Evolutionary conservation across 2,329 filamentous ascomycete species (phyloP).

Genomic region (Cryphonectria parasitica): DNA sequence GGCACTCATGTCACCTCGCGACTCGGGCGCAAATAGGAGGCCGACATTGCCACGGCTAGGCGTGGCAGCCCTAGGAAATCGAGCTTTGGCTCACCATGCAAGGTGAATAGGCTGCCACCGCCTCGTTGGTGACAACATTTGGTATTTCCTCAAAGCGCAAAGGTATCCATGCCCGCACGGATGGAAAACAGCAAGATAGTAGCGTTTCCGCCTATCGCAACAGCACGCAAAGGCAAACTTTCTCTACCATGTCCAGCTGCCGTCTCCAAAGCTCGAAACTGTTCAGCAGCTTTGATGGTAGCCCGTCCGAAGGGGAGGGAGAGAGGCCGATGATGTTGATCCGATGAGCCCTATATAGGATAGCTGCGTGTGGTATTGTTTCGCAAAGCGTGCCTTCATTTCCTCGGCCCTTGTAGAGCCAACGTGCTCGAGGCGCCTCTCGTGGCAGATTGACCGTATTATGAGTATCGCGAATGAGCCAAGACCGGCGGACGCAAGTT

Average conservation of each 20-base stretch:
- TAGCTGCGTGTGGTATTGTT: neutral
- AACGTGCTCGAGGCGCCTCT: neutral
- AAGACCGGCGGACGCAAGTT: neutral
- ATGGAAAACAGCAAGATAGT: neutral
- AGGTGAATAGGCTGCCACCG: neutral
- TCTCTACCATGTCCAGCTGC: neutral
- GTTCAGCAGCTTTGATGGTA: neutral
- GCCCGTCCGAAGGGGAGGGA: neutral
- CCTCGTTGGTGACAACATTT: neutral
- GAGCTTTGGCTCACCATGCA: conserved; percentile 9
- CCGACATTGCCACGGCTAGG: neutral
- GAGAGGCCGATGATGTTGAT: neutral
- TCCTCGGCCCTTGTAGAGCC: neutral
- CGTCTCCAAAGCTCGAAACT: neutral
- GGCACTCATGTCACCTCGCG: neutral
- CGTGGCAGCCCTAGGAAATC: conserved; percentile 10
- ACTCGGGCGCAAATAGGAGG: neutral
- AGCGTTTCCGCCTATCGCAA: neutral
- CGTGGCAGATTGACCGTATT: neutral
- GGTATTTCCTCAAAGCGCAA: neutral
- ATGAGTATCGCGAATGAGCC: neutral
- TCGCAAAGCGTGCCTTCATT: neutral
- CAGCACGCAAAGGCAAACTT: neutral
- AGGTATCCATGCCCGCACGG: neutral
- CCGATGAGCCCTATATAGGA: neutral